A percentile compares a stretch with the other conserved stretches of the same genome.
Conservation (phyloP, 345 rosid species). For the Salix caprea region DNA sequence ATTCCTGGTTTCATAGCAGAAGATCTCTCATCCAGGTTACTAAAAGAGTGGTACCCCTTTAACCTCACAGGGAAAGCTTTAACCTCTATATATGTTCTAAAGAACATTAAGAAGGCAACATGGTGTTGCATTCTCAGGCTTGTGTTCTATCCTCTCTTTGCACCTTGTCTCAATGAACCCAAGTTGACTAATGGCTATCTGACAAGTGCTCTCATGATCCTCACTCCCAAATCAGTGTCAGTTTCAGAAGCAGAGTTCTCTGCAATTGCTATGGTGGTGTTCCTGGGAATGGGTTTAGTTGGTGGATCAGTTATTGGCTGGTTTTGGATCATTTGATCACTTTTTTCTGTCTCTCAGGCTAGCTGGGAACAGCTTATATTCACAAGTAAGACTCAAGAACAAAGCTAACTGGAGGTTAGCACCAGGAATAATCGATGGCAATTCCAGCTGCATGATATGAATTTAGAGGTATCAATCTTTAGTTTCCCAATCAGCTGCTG, state of each 20-base stretch:
- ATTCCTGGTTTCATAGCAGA: constrained; percentile 79
- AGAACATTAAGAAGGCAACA: constrained; percentile 51
- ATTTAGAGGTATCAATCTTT: not conserved
- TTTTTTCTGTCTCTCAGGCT: not conserved
- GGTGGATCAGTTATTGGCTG: constrained; percentile 77
- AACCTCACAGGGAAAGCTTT: constrained; percentile 76
- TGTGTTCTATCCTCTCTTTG: constrained; percentile 67
- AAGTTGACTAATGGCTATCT: constrained; percentile 74
- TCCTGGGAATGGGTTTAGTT: constrained; percentile 70
- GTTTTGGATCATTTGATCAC: constrained; percentile 61
- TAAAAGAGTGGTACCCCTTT: constrained; percentile 73
- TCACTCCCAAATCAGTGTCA: constrained; percentile 62
- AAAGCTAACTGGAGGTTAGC: not conserved
- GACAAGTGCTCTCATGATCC: constrained; percentile 78
- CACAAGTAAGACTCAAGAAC: not conserved
- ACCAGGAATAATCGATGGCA: not conserved
- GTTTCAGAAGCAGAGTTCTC: constrained; percentile 71
- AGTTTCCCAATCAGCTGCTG: not conserved
- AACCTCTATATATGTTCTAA: constrained; percentile 52
- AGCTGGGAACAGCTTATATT: not conserved
- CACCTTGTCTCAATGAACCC: constrained; percentile 71
- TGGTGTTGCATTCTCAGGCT: constrained; percentile 66
- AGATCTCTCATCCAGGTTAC: constrained; percentile 45
- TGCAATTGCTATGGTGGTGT: constrained; percentile 68
- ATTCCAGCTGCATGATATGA: not conserved